Base-by-base conservation (phyloP, 1,284 basidiomycete genomes). In the Heterobasidion irregulare region DNA sequence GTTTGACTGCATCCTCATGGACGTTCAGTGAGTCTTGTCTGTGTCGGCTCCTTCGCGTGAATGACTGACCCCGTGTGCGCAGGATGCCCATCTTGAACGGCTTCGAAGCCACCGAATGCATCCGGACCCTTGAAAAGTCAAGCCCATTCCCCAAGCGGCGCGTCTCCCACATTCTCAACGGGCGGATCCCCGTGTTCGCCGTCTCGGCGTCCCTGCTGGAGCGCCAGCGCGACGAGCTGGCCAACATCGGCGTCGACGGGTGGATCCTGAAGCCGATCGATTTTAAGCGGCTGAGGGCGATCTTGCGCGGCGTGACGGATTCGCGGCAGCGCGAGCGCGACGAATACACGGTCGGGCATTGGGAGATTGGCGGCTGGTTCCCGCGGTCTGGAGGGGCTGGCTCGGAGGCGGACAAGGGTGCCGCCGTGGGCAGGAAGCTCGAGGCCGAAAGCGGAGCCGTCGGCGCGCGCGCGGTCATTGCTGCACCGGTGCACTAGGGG, bases 241-340 rank as follows among this genome's bases (percentile, higher is more conserved):
- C 72, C 6, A 69, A 75, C 19, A 72, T 78, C 47, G 82, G 90
- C 47, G 82, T 93, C 69, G 90, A 93, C 64, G 91, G 90, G 8
- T 93, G 89, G 89, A 79, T 93, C n/a, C 70, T 92, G 57, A 93
- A 93, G 69, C 92, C 90, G 0, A 86, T 93, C 58, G 83, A 92
- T 65, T 92, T 92, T 70, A 79, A 79, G 58, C 76, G 90, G 12
- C 74, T 92, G 5, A 70, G 76, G n/a, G 64, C 68, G 2, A 75
- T 92, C 32, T 67, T 92, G 36, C 68, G 71, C 10, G 88, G 86
- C 0, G 75, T 90, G 16, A 74, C 74, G 10, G 82, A 89, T 61
- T 64, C 68, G 1, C 62, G 61, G 0, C 78, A 83, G 64, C 76
- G 87, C 19, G 63, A 70, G 34, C 68, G 65, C 13, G 82, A 89